Base-by-base conservation (phyloP, 2,329 filamentous ascomycete genomes). In the Epichloe bromicola region DNA sequence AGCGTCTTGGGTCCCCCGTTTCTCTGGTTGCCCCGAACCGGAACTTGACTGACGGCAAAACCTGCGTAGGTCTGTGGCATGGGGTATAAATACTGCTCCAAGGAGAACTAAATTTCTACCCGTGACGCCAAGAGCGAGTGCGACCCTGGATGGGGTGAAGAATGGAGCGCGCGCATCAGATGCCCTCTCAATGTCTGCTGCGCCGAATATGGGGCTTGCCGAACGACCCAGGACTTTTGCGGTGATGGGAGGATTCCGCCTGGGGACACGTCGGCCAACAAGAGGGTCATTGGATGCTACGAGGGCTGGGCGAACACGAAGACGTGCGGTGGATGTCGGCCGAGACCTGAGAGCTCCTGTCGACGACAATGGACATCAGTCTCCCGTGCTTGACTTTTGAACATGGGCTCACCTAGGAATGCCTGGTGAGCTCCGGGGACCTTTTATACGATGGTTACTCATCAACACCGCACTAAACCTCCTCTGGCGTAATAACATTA, bases 401-500 rank as follows among this genome's bases (percentile, higher is more conserved):
- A 30, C 26, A 4, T 30, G 26, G 8, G 26, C 26, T 30, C 8
- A 30, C 26, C 3, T 0, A 30, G 8, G 26, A 30, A 30, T 10
- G 10, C 8, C 3, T 10, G 15, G 55, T 59, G 50, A 37, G 37
- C 12, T 63, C 62, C 4, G 54, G 59, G 23, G 45, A 63, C 20
- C 60, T 67, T 20, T 59, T 58, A 7, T 11, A 55, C 2, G 56
- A 55, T 14, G 48, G 45, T 2, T 61, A 61, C 45, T 67, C 65
- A 74, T 75, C 33, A 55, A 73, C 1, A n/a, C 54, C 0, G 63
- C 60, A 0, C 52, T 75, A 0, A 66, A 75, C 2, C 67, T 77
- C 0, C 57, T 79, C 2, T 77, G 74, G 73, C 63, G 71, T 7
- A 70, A 67, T 49, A 59, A 69, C 37, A 62, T 79, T 30, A 57